Conservation (phyloP, 2,329 filamentous ascomycete genomes). For the Pseudocercospora pini-densiflorae region DNA sequence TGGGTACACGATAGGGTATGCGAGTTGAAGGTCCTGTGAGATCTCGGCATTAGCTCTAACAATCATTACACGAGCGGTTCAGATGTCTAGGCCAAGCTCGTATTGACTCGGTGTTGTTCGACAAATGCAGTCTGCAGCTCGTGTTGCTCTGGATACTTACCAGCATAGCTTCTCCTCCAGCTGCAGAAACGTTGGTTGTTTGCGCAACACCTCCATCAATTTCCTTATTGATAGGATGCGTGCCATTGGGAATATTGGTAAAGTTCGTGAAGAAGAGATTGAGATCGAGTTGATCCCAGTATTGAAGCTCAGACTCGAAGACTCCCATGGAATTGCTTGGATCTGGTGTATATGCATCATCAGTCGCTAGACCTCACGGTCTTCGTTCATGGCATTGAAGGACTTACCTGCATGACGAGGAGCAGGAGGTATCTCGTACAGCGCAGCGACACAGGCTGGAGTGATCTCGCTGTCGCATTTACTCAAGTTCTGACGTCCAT, state of each 20-base stretch:
- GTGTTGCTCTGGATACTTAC: no score
- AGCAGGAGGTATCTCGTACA: constrained; percentile 48
- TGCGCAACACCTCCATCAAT: constrained; percentile 42
- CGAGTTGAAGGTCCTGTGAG: constrained; percentile 50
- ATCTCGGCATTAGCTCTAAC: no score
- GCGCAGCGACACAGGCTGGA: constrained; percentile 46
- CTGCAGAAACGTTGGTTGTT: constrained; percentile 29
- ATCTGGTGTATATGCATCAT: neutral
- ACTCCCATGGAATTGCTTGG: constrained; percentile 27
- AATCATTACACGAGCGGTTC: no score
- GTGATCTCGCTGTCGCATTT: constrained; percentile 39
- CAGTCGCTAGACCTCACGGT: no score
- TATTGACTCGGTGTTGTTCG: no score
- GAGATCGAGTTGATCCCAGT: constrained; percentile 26
- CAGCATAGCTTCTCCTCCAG: constrained; percentile 50
- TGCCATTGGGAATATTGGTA: constrained; percentile 27
- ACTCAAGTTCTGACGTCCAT: neutral
- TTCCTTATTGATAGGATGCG: constrained; percentile 32
- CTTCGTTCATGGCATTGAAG: no score
- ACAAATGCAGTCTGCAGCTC: no score
- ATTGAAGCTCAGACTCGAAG: constrained; percentile 19
- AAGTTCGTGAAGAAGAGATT: constrained; percentile 46
- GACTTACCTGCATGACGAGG: neutral
- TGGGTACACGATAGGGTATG: constrained; percentile 56
- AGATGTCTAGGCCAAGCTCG: no score